These are phyloP conservation scores for Ceratocystis variospora DNA, from an alignment of 2,329 filamentous ascomycete genomes.

Conservation along the genomic window DNA sequence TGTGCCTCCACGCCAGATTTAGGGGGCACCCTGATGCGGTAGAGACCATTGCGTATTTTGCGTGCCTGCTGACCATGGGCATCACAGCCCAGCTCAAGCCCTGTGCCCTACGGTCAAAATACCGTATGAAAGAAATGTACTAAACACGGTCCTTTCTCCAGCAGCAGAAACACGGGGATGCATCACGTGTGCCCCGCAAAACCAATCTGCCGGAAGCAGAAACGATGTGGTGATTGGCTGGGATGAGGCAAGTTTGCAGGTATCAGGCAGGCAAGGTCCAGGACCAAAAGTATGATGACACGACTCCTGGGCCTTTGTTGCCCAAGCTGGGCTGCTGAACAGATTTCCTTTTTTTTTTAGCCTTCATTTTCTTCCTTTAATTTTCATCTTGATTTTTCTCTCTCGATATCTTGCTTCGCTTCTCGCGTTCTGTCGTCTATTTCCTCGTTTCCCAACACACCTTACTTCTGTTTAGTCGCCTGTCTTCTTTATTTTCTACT, in stretches of 20 bases:
- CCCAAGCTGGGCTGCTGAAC: not conserved
- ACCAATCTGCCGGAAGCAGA: slow-evolving; percentile 2
- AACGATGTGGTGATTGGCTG: slow-evolving; percentile 1
- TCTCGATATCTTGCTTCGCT: not conserved
- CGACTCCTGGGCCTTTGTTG: not conserved
- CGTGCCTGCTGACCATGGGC: not conserved
- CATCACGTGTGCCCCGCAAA: slow-evolving; percentile 13
- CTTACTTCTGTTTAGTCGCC: not conserved
- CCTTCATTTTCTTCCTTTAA: slow-evolving; percentile 3
- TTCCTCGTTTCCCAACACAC: not conserved
- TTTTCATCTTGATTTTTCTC: slow-evolving; percentile 12
- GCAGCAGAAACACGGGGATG: not conserved
- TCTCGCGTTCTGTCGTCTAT: slow-evolving; percentile 6
- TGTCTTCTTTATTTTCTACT: not conserved
- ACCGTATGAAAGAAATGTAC: not conserved
- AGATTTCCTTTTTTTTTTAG: slow-evolving; percentile 15
- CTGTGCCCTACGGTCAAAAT: not conserved
- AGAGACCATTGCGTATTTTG: not conserved
- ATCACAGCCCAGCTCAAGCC: not conserved
- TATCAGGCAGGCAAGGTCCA: not conserved
- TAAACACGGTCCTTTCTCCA: not conserved
- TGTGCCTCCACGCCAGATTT: not conserved
- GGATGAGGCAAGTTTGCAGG: not conserved
- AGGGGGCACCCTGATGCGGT: not conserved
- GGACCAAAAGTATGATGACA: not conserved